Evolutionary conservation across 1,284 basidiomycete genomes (phyloP).

Genomic region (Ganoderma lucidum): DNA sequence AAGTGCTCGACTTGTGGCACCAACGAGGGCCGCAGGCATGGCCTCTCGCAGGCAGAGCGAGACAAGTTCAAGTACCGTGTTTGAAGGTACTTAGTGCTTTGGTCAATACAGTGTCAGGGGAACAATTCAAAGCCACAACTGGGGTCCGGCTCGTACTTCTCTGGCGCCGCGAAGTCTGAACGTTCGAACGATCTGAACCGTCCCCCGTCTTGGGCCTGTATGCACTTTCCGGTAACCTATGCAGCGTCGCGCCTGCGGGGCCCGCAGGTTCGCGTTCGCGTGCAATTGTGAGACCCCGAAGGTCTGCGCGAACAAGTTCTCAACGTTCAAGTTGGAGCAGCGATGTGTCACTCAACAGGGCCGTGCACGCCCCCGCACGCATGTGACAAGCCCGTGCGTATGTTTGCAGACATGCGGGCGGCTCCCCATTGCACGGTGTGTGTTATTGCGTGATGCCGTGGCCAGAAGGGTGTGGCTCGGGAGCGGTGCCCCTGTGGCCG

Average conservation of each 20-base stretch:
- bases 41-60: not conserved
- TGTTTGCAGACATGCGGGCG: not conserved
- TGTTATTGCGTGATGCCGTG: constrained; percentile 11
- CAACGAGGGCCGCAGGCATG: not conserved
- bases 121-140: not conserved
- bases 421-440: not conserved
- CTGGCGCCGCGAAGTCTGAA: constrained; percentile 2
- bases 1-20: not conserved
- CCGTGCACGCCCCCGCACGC: not conserved
- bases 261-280: constrained; percentile 6
- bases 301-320: not conserved
- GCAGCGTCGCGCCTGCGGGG: constrained; percentile 16
- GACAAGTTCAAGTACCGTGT: not conserved
- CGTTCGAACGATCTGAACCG: constrained; percentile 4
- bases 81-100: not conserved
- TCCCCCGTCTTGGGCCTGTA: constrained; percentile 24
- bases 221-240: constrained; percentile 25
- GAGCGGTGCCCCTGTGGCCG: constrained; percentile 19
- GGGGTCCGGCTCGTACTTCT: not conserved
- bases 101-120: constrained; percentile 1
- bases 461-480: constrained; percentile 16
- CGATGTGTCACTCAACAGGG: not conserved
- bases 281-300: not conserved
- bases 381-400: constrained; percentile 3
- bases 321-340: not conserved